Evolutionary conservation across 2,329 filamentous ascomycete genomes (phyloP), one percentile per base, ranked within the genome.

Genomic region (Neonectria coccinea): DNA sequence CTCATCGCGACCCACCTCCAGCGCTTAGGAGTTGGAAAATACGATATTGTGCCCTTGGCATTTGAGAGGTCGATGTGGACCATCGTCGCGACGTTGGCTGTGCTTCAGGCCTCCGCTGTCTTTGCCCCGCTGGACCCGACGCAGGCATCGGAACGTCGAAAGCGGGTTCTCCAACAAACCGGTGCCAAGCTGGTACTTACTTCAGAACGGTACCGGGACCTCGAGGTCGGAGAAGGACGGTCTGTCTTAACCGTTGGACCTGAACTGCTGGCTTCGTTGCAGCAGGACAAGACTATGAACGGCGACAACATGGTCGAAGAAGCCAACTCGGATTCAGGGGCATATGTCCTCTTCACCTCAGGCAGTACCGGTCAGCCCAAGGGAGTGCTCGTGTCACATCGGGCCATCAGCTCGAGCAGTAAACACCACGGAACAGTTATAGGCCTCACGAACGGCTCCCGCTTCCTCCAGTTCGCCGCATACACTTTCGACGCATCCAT

Each of bases 401-500:
- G 36, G 1, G 58, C 65, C 14, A 2, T 62, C 18, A 39, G 47
- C 8, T 62, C 65, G 5, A 65, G 65, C 48, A 62, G 54, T 29
- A 51, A 25, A 10, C 39, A 59, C 42, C 58, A 65, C 4, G 62
- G 62, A 20, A 12, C 45, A 6, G 20, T 22, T 0, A 48, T 67
- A 31, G 55, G 52, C 11, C 27, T 65, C 9, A 50, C 56, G 2
- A 31, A 33, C 9, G 51, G 50, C 10, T 62, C 62, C 20, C 56
- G 55, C 9, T 56, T 67, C 9, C 31, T 67, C 1, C 65, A 67
- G 56, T 61, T 59, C 22, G 54, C 62, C 5, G 58, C 58, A 1
- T 60, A 67, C n/a, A 42, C 62, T 18, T 67, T 65, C 33, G 62
- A 67, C 29, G 53, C 54, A 9, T 58, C 54, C 5, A 59, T 65